phyloP scores from a whole-genome alignment of 331 rosid species.

The Acacia pycnantha region DNA sequence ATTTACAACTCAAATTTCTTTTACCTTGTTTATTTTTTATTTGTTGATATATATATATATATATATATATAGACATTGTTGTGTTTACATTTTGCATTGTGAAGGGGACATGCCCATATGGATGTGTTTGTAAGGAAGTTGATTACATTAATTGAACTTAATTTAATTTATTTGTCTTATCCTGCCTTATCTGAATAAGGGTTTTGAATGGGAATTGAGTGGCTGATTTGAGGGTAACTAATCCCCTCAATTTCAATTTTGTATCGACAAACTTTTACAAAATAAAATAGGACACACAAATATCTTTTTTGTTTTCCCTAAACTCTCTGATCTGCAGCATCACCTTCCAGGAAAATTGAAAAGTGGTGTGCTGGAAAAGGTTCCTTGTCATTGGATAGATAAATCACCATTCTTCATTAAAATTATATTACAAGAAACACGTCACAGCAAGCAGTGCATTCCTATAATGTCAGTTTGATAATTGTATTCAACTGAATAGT shows the following conservation, averaged over 20 bases:
- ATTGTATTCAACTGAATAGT: background rate
- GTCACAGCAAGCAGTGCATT: slow-evolving; percentile 11
- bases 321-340: background rate
- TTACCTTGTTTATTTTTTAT: background rate
- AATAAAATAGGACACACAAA: background rate
- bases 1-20: background rate
- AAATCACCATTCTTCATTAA: background rate
- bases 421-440: background rate
- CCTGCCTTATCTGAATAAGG: background rate
- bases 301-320: background rate
- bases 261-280: background rate
- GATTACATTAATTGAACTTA: background rate
- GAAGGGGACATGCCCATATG: background rate
- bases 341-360: background rate
- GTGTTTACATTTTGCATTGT: background rate
- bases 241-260: background rate
- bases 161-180: background rate
- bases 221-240: background rate
- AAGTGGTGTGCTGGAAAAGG: background rate
- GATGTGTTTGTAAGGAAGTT: background rate
- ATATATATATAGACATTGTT: background rate
- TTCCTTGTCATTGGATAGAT: background rate
- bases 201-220: background rate
- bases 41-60: background rate
- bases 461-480: background rate